Conservation (phyloP, 139 green algal species). For the Microglena sp. region DNA sequence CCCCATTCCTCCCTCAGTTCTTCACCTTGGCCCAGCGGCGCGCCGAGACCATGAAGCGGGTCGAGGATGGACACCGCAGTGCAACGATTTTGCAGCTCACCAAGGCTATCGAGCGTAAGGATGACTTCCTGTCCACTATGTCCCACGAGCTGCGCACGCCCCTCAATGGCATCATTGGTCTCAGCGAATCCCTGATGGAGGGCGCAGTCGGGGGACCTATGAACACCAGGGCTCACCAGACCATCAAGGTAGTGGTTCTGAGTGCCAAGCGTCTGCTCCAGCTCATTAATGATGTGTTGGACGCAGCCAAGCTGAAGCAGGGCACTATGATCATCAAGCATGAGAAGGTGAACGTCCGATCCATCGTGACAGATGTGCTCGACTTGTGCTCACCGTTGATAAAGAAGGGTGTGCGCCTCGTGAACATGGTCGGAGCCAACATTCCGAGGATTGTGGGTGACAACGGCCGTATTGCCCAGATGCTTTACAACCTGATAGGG, state of each 20-base stretch:
- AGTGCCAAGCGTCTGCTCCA: conserved; percentile 19
- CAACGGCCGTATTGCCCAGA: conserved; percentile 30
- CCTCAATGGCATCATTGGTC: conserved; percentile 73
- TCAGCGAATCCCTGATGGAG: conserved; percentile 26
- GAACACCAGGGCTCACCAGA: conserved; percentile 9
- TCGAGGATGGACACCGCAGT: conserved; percentile 28
- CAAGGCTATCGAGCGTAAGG: conserved; percentile 24
- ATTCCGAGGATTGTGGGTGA: conserved; percentile 35
- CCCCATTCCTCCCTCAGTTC: conserved; percentile 28
- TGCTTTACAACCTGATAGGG: conserved; percentile 37
- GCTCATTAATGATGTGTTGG: conserved; percentile 35
- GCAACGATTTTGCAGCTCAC: conserved; percentile 27
- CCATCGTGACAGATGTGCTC: conserved; percentile 31
- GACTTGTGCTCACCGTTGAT: conserved; percentile 26
- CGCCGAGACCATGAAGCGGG: conserved; percentile 14
- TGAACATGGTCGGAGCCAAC: conserved; percentile 23
- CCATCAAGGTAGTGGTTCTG: conserved; percentile 5
- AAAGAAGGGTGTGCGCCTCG: conserved; percentile 16
- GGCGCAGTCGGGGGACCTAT: conserved; percentile 11
- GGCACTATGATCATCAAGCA: conserved; percentile 27
- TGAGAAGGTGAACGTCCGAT: conserved; percentile 17
- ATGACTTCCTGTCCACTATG: conserved; percentile 65
- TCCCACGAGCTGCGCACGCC: conserved; percentile 69
- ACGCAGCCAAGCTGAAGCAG: conserved; percentile 31
- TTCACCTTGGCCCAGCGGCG: conserved; percentile 32